These are phyloP conservation scores for Grigorovia humatica DNA, from an alignment of 805 yeast genomes.

Conservation along the genomic window DNA sequence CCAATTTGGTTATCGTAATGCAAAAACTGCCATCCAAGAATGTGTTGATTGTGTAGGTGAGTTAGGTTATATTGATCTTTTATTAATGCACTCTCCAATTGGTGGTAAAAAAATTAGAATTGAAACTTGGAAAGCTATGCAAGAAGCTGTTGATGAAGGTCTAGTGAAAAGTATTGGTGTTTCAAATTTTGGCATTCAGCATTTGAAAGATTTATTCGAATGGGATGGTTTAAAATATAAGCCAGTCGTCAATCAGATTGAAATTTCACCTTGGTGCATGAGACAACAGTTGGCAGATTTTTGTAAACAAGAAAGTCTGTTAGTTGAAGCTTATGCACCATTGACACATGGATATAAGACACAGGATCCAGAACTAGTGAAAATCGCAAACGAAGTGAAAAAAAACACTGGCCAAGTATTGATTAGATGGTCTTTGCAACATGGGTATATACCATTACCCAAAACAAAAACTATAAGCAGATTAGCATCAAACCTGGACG, in stretches of 20 bases:
- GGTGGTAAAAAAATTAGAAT: conserved; percentile 39
- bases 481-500: conserved; percentile 44
- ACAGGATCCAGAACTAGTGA: conserved; percentile 41
- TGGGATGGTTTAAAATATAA: conserved; percentile 45
- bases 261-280: conserved; percentile 77
- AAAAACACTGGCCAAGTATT: conserved; percentile 52
- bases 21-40: conserved; percentile 47
- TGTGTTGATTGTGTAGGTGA: conserved; percentile 43
- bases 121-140: conserved; percentile 63
- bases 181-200: conserved; percentile 57
- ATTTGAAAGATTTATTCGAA: conserved; percentile 47
- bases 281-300: conserved; percentile 51
- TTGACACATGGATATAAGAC: conserved; percentile 53
- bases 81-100: conserved; percentile 57
- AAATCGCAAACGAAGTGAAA: conserved; percentile 39
- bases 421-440: conserved; percentile 62
- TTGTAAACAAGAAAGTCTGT: conserved; percentile 44
- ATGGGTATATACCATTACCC: conserved; percentile 63
- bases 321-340: conserved; percentile 73
- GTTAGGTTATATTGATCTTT: conserved; percentile 60
- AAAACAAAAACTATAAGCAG: conserved; percentile 49
- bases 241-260: conserved; percentile 76
- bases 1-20: conserved; percentile 47
- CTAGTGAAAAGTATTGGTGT: conserved; percentile 62
- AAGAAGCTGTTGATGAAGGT: conserved; percentile 55